Conservation (phyloP, 768 basidiomycete genomes). For the Pholiota conissans region DNA sequence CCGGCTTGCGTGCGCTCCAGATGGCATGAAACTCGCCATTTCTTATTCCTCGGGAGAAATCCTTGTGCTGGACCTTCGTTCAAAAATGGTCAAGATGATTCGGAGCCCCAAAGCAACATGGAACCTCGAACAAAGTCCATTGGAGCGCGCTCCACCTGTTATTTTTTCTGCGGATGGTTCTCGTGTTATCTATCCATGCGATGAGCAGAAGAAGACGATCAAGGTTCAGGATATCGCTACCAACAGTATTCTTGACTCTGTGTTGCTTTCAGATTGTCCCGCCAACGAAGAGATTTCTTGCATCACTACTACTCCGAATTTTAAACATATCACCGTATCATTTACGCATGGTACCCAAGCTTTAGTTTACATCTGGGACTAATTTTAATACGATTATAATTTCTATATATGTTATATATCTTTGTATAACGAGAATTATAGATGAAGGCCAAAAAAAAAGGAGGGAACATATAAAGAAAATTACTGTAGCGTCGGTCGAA, state of each 20-base stretch:
- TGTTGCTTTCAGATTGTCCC: slow-evolving; percentile 1
- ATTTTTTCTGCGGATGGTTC: slow-evolving; percentile 1
- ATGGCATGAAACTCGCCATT: neutral
- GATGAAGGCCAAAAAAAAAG: too few species aligned
- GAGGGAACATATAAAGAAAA: too few species aligned
- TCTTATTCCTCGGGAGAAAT: slow-evolving; percentile 1
- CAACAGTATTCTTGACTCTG: neutral
- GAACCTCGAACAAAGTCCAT: neutral
- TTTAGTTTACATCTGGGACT: slow-evolving; percentile 5
- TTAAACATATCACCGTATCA: slow-evolving; percentile 2
- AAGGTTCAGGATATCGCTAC: slow-evolving; percentile 4
- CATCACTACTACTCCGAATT: slow-evolving; percentile 3
- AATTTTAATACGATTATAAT: neutral
- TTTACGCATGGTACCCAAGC: neutral
- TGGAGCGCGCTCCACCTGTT: neutral
- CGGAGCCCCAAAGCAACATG: neutral
- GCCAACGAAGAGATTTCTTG: neutral
- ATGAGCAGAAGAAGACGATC: slow-evolving; percentile 2
- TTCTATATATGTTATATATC: neutral
- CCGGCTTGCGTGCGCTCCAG: neutral
- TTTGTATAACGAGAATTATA: too few species aligned
- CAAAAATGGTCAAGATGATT: slow-evolving; percentile 3
- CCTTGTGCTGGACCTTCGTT: slow-evolving; percentile 3
- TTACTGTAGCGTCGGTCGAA: too few species aligned
- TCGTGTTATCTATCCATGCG: slow-evolving; percentile 3